These are phyloP conservation scores for Euphorbia tirucalli DNA, from an alignment of 345 rosid genomes.

Conservation along the genomic window DNA sequence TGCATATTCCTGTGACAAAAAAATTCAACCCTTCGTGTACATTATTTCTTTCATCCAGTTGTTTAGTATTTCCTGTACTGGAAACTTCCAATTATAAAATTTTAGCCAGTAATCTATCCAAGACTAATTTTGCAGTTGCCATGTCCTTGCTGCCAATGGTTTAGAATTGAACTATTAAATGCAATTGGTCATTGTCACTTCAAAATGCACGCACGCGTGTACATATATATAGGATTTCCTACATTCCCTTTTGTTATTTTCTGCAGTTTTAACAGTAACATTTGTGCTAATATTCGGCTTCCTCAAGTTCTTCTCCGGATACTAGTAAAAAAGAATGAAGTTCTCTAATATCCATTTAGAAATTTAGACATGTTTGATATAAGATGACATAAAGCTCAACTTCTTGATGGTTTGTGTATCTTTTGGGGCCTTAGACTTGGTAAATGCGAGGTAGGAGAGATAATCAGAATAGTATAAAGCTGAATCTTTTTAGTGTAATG, in stretches of 20 bases:
- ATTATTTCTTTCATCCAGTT: background rate
- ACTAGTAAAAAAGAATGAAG: background rate
- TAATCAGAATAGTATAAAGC: background rate
- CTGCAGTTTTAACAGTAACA: background rate
- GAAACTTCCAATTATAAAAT: background rate
- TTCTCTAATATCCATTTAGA: background rate
- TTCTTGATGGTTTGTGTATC: constrained; percentile 1
- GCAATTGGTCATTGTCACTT: background rate
- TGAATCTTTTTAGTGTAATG: background rate
- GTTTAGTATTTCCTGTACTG: background rate
- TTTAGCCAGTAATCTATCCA: too few relatives aligned
- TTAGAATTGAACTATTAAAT: too few relatives aligned
- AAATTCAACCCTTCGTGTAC: background rate
- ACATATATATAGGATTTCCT: too few relatives aligned
- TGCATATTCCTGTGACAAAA: background rate
- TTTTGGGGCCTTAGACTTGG: background rate
- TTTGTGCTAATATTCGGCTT: background rate
- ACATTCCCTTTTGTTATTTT: too few relatives aligned
- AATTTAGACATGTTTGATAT: background rate
- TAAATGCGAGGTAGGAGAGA: background rate
- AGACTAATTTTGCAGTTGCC: too few relatives aligned
- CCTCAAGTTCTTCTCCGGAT: background rate
- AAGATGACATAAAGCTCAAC: background rate
- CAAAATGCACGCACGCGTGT: too few relatives aligned
- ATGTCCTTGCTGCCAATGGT: background rate